Evolutionary conservation across 148 eudicot species (phyloP), one percentile per base, ranked within the genome.

Genomic region (Agrostemma githago): DNA sequence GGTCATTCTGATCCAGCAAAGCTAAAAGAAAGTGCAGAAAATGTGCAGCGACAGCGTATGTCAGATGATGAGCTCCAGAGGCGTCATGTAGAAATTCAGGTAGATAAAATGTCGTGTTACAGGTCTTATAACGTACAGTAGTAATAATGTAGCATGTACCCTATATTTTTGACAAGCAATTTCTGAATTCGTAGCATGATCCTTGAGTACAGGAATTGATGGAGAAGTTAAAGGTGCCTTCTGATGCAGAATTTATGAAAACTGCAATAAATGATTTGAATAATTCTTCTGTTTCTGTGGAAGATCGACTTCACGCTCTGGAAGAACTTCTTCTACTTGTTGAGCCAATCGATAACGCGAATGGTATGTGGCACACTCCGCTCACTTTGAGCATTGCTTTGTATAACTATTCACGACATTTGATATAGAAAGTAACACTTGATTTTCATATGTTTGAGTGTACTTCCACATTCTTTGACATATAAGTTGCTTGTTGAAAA

Each of bases 281-380:
- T 77, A 91, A 94, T 85, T 86, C 85, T 42, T 88, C 98, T 43
- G 59, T 91, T 69, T 58, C 88, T 72, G 72, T 88, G 83, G 91
- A 86, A 78, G 92, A 88, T 72, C 97, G 78, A 72, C 84, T 83
- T 46, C 97, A 87, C 60, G 95, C 95, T 61, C 80, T 91, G 59
- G 84, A 89, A 78, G 98, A 94, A 75, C 97, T 94, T 72, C 78
- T 88, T 82, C 62, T 86, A 73, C 96, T 94, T 70, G 98, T 94
- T 70, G 97, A 94, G 86, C 91, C 91, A 62, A 85, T 94, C 51
- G 93, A 94, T 82, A 94, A 91, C 78, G 98, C 98, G 80, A 93
- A 86, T 75, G 96, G 98, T 93, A 83, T 12, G 56, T 51, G 56
- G 56, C 56, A 7, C 54, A 6, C 56, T 51, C 56, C 11, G 14